A percentile compares a stretch with the other conserved stretches of the same genome.
Conservation (phyloP, 306 rosid genomes). For the Vicia faba region DNA sequence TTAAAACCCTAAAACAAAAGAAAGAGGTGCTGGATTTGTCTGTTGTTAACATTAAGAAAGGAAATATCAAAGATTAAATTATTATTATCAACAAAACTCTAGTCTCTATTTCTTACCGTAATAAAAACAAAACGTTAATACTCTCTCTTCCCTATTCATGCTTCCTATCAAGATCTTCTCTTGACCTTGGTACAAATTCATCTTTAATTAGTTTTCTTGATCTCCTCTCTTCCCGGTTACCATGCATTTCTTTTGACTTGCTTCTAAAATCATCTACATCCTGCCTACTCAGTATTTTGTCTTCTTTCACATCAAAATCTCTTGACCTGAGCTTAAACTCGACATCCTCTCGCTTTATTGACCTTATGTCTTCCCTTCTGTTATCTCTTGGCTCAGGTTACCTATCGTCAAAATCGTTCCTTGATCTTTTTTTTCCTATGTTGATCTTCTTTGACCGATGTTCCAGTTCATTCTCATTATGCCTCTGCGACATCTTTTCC, state of each 20-base stretch:
- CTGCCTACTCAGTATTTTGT: conserved; percentile 44
- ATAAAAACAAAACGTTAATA: too few species aligned
- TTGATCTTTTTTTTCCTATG: conserved; percentile 48
- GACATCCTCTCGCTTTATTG: conserved; percentile 44
- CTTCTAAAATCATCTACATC: conserved; percentile 47
- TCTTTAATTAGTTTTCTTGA: conserved; percentile 43
- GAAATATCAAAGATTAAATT: too few species aligned
- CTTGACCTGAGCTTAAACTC: conserved; percentile 49
- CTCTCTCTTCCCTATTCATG: conserved; percentile 51
- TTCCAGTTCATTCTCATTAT: conserved; percentile 39
- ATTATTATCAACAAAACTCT: too few species aligned
- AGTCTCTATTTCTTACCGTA: too few species aligned
- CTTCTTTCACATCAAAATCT: conserved; percentile 55
- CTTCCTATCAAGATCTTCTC: conserved; percentile 57
- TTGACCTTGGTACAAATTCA: conserved; percentile 50
- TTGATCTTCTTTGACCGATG: conserved; percentile 47
- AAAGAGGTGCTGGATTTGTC: too few species aligned
- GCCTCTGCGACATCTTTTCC: conserved; percentile 39
- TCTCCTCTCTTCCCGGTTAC: conserved; percentile 52
- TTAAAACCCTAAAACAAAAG: too few species aligned
- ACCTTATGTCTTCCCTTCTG: conserved; percentile 53
- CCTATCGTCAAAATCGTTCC: conserved; percentile 33
- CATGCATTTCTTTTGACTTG: conserved; percentile 34
- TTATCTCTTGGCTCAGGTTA: conserved; percentile 47
- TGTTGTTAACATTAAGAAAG: too few species aligned